Evolutionary conservation across 805 yeast species (phyloP), one percentile per base, ranked within the genome.

Genomic region (Cyberlindnera meyerae): DNA sequence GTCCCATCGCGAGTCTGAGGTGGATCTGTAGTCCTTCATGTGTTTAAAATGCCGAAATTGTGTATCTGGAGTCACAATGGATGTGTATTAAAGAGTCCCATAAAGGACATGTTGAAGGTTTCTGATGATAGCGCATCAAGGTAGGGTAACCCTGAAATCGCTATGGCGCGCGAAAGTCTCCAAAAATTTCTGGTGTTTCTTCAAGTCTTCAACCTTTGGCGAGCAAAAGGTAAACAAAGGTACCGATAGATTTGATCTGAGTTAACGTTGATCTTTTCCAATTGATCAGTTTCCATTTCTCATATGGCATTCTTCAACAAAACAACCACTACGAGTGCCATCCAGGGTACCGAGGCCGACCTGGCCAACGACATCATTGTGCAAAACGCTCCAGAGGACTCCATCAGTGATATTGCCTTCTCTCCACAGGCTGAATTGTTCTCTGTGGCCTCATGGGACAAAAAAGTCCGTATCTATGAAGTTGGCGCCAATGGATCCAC

Each of bases 391-490:
- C 95, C 96, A n/a, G 95, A 85, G 44, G 98, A 93, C 58, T 80
- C 96, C 3, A 72, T 93, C 13, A 73, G 89, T 4, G 94, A 85
- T 49, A 58, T 93, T 38, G 68, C 87, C 14, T 93, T 90, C 62
- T 84, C 96, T 11, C 86, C 97, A 12, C 83, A 72, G 47, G 90
- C 82, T 14, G 96, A 93, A 47, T 59, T 93, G 42, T 63, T 66
- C 37, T 76, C 94, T 4, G 93, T 78, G 4, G 74, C 94, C 13
- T 81, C 94, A 13, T 93, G 98, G 98, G 98, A 93, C 62, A 84
- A 82, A 51, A 88, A 87, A 57, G 96, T 87, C 28, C 73, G 97
- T 43, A 80, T 93, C 37, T 93, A 93, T 68, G 97, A 93, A 60
- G 77, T 89, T 13, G 71, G 79, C 29, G 68, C 71, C 36, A 71